Base-by-base conservation (phyloP, 768 basidiomycete genomes). In the Leccinum ochraceum region DNA sequence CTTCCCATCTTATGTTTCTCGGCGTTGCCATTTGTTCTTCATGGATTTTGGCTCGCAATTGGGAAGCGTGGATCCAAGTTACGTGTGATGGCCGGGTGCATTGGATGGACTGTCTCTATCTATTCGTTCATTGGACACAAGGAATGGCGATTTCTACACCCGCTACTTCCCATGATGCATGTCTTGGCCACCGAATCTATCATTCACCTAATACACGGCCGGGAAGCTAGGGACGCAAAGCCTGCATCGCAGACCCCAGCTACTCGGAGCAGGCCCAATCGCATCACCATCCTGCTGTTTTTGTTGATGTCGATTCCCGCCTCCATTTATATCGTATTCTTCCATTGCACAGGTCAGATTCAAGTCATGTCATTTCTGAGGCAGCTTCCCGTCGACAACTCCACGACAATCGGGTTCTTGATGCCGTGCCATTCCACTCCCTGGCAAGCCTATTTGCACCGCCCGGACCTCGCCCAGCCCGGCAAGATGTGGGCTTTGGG, bases 341-440 rank as follows among this genome's bases (percentile, higher is more conserved):
- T 88, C 67, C 96, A 98, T 71, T 87, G 86, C 57, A 81, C 83
- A 48, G 94, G 86, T 8, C 95, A 96, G 61, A 84, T 95, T 57
- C 78, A 79, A 49, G 90, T 94, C 28, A 81, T 92, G 70, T 79
- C 84, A 13, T 88, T 86, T 71, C 76, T 97, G 50, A 82, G 86
- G 32, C 69, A 74, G 24, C 75, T 90, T 49, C 79, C 87, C 1
- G 63, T 73, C 5, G 69, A 77, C 8, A 77, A 86, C 20, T 76
- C 89, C 26, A 80, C 80, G 4, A 79, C 82, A 20, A 76, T 96
- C 22, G 94, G 92, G 1, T 87, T 94, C 67, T 75, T 98, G 22
- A 95, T 94, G 92, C 96, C 97, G 10, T 99, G 97, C 64, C 96
- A 99, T 76, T 97, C 95, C 22, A 93, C 92, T 1, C 96, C 96